Base-by-base conservation (phyloP, 2,329 filamentous ascomycete species). In the Arthrobotrys sinensis region DNA sequence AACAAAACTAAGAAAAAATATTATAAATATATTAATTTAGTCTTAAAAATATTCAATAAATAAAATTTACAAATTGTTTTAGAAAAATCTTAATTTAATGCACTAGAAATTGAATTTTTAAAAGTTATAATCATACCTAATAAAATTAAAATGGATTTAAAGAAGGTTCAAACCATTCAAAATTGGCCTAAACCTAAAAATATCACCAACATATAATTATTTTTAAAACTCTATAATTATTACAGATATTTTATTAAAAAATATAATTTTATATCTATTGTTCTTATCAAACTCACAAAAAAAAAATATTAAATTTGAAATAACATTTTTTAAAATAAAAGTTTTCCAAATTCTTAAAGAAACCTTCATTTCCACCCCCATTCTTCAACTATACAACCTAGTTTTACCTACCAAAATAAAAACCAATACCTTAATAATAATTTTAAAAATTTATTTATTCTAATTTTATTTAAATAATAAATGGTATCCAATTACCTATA, bases 151-250 rank as follows among this genome's bases (percentile, higher is more conserved):
- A n/a, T 52, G 2, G 32, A 82, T 19, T 64, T 57, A 64, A 45
- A 50, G 34, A 77, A 73, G 43, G 65, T 66, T 1, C 24, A 62
- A 65, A 53, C 32, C 38, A 75, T 79, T 72, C 34, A 73, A 48
- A 72, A 62, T 16, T 57, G 76, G 21, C 8, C 24, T 52, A 53
- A 8, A 60, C 52, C 53, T 24, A 57, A n/a, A 34, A 66, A 55
- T 38, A 50, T 16, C 12, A 45, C n/a, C 52, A 48, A 36, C 16
- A 32, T 63, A 64, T 63, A 36, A n/a, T n/a, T n/a, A n/a, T n/a
- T n/a, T n/a, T n/a, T n/a, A n/a, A n/a, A n/a, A n/a, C n/a, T n/a
- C n/a, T n/a, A n/a, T n/a, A n/a, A n/a, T n/a, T n/a, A n/a, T n/a
- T n/a, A n/a, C n/a, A n/a, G n/a, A n/a, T n/a, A 40, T 48, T 55